Base-by-base conservation (phyloP, 352 stramenopile genomes). In the Elongisporangium senticosum region DNA sequence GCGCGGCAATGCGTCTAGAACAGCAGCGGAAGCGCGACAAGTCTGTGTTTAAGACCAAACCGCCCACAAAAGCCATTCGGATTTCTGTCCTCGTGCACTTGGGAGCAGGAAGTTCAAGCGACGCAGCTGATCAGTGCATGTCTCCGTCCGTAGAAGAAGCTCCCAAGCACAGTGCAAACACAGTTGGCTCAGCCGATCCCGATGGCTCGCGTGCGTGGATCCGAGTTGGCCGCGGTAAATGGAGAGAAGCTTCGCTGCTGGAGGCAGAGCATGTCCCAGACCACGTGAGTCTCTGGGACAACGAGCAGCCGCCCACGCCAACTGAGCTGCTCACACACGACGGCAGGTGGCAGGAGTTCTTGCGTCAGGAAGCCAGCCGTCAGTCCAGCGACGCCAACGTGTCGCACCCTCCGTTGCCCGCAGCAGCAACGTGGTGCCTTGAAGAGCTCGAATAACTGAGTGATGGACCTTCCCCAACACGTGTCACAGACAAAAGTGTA, bases 261-360 rank as follows among this genome's bases (percentile, higher is more conserved):
- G 33, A 51, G 24, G 17, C 23, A 40, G 19, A 39, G 28, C 28
- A 39, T 39, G 28, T 39, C 28, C 28, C 28, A 39, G 28, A 39
- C 28, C 28, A 39, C 28, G 28, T 39, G 28, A 39, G 28, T 39
- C 28, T 6, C 3, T 39, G 28, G 28, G 10, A 39, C 28, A 39
- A 39, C 28, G 28, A 55, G 55, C 28, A 67, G 59, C 59, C 50
- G 59, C 52, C 33, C 51, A 56, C 3, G 48, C 51, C 28, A 20
- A 43, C 24, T 8, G 56, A 75, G 56, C 56, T 77, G 61, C 66
- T 80, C 61, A 61, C 28, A 22, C 75, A 61, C 55, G 62, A 76
- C 11, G 49, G 40, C 51, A 71, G 67, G 50, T 79, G 69, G 67
- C 53, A 58, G 39, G 47, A 40, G 15, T 74, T 77, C 55, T 50